Percentiles rank a stretch among this genome's conserved stretches.
phyloP scores from a whole-genome alignment of 2,329 filamentous ascomycete species.

The Lachnellula suecica region DNA sequence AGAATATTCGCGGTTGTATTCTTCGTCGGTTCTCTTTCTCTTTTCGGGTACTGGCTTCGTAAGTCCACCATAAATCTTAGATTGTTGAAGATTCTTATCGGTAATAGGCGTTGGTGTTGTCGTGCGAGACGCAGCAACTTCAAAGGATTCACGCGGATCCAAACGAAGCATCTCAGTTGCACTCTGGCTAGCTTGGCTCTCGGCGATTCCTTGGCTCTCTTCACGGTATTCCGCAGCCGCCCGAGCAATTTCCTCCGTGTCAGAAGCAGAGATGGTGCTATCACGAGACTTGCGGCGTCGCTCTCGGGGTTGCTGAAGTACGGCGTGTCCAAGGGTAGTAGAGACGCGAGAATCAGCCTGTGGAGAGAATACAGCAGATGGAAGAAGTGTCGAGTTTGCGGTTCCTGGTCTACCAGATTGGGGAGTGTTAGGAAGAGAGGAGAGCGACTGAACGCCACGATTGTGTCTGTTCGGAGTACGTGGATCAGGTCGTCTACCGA shows the following conservation, averaged over 20 bases:
- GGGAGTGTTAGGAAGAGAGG: constrained; percentile 79
- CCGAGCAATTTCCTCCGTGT: constrained; percentile 52
- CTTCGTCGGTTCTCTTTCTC: constrained; percentile 26
- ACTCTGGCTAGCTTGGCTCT: constrained; percentile 75
- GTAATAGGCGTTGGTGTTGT: constrained; percentile 39
- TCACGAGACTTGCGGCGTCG: constrained; percentile 71
- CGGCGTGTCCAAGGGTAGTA: constrained; percentile 13
- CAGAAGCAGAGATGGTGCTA: constrained; percentile 77
- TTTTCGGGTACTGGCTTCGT: constrained; percentile 51
- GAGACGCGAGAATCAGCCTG: constrained; percentile 56
- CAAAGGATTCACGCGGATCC: constrained; percentile 42
- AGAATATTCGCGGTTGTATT: constrained; percentile 6
- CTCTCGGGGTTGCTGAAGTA: constrained; percentile 51
- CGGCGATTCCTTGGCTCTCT: constrained; percentile 62
- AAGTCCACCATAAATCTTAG: constrained; percentile 61
- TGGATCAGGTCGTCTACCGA: constrained; percentile 29
- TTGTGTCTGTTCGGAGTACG: constrained; percentile 62
- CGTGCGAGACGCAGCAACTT: constrained; percentile 29
- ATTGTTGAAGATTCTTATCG: constrained; percentile 51
- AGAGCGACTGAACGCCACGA: constrained; percentile 78
- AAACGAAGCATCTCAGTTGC: constrained; percentile 74
- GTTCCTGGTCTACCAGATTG: constrained; percentile 46
- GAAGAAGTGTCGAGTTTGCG: constrained; percentile 53
- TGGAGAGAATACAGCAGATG: constrained; percentile 61
- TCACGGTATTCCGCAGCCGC: constrained; percentile 43